Base-by-base conservation (phyloP, 1,139 yeast genomes). In the Diutina rugosa region DNA sequence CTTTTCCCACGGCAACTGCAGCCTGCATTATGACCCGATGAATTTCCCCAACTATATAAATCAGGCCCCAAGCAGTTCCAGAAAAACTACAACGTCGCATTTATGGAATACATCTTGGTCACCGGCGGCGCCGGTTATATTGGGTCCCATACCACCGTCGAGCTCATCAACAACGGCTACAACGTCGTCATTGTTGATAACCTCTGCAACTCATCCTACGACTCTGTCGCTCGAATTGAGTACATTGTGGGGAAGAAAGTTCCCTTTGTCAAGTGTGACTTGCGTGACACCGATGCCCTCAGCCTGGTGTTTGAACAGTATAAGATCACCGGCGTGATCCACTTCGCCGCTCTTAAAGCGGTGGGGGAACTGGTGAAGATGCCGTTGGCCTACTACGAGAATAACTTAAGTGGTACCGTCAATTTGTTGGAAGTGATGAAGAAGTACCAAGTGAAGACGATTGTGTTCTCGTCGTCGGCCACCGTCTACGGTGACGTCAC, bases 111-210 rank as follows among this genome's bases (percentile, higher is more conserved):
- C 66, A 84, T 87, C 58, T 74, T 87, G 58, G 91, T 88, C 45
- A 86, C 95, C 41, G 95, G 95, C 54, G 95, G 95, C 57, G 90
- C 95, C 44, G 95, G 96, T 41, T 88, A 88, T 69, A 87, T 88
- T 64, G 95, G 95, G 32, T 85, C 93, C 18, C 95, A 87, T 66
- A 85, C 93, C 2, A 86, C 83, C 7, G 79, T 85, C 46, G 87
- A 84, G 62, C 76, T 87, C 57, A 67, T 86, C 58, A 77, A 81
- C 61, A 77, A 81, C 57, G 89, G 89, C 46, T 80, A 84, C 65
- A 77, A 84, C 54, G 90, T 87, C 38, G 83, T 88, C 26, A 78
- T 88, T 55, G 81, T 84, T 46, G 96, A 88, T 68, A 85, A 85
- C 66, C 74, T 86, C 59, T 72, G 77, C 64, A 87, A 85, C 65